Evolutionary conservation across 2,329 filamentous ascomycete species (phyloP).

Genomic region (Fonsecaea multimorphosa): DNA sequence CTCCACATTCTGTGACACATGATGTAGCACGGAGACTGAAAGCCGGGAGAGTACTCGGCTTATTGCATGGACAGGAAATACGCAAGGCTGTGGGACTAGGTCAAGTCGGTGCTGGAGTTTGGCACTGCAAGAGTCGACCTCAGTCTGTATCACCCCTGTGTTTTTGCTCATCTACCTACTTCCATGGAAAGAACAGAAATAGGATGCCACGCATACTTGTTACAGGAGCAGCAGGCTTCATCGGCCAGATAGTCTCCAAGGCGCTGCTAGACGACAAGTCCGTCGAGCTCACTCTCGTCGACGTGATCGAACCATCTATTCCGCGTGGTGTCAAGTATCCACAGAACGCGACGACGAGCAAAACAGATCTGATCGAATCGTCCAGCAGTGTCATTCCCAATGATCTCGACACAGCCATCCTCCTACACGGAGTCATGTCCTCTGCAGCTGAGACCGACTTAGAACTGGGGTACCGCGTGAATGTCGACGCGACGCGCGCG

Average conservation of each 20-base stretch:
- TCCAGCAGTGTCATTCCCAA: slow-evolving; percentile 45
- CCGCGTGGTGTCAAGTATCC: slow-evolving; percentile 56
- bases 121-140: slow-evolving; percentile 1
- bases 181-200: slow-evolving; percentile 44
- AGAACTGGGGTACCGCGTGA: slow-evolving; percentile 64
- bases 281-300: slow-evolving; percentile 60
- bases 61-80: slow-evolving; percentile 9
- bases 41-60: slow-evolving; percentile 7
- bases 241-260: slow-evolving; percentile 65
- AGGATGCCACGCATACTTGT: slow-evolving; percentile 57
- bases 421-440: slow-evolving; percentile 72
- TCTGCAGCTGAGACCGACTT: slow-evolving; percentile 67
- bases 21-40: neutral
- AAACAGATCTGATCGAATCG: slow-evolving; percentile 59
- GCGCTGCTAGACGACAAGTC: slow-evolving; percentile 60
- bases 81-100: slow-evolving; percentile 12
- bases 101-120: slow-evolving; percentile 3
- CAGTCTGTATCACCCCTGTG: neutral
- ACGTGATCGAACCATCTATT: slow-evolving; percentile 60
- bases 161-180: slow-evolving; percentile 5
- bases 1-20: slow-evolving; percentile 4
- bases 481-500: slow-evolving; percentile 64
- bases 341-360: slow-evolving; percentile 56
- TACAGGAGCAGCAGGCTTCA: slow-evolving; percentile 68
- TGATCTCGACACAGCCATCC: slow-evolving; percentile 60